Percentiles rank a stretch among this genome's conserved stretches.
Conservation (phyloP, 2,329 filamentous ascomycete genomes). For the Colletotrichum sp. region DNA sequence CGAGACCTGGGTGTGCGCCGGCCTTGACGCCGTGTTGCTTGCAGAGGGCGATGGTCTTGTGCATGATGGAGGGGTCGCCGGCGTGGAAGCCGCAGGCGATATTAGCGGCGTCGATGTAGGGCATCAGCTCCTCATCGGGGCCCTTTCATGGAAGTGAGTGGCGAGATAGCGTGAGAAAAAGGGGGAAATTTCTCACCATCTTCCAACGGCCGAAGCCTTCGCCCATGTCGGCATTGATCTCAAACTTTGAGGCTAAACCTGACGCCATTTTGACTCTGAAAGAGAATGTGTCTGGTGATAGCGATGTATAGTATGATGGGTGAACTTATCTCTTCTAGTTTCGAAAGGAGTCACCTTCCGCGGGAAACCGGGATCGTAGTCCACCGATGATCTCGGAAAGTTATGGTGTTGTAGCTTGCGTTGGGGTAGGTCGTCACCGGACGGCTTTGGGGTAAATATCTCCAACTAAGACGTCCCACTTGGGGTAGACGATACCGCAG, state of each 20-base stretch:
- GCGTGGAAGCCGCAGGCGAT: slow-evolving; percentile 66
- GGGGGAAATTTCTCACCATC: slow-evolving; percentile 25
- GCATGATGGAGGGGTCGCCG: slow-evolving; percentile 69
- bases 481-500: neutral
- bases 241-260: neutral
- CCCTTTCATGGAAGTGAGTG: neutral
- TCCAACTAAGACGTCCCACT: neutral
- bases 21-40: slow-evolving; percentile 61
- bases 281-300: neutral
- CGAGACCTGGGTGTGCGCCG: slow-evolving; percentile 68
- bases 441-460: neutral
- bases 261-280: neutral
- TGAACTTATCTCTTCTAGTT: neutral
- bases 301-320: neutral
- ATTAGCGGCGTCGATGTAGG: slow-evolving; percentile 66
- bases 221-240: slow-evolving; percentile 57
- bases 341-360: neutral
- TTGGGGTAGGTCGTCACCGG: neutral
- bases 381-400: neutral
- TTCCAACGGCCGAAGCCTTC: slow-evolving; percentile 53
- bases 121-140: slow-evolving; percentile 49
- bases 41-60: slow-evolving; percentile 61
- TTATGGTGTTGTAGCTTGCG: neutral
- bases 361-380: neutral
- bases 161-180: neutral